A percentile compares a stretch with the other conserved stretches of the same genome.
These are phyloP conservation scores for Purpureocillium takamizusanense DNA, from an alignment of 2,329 filamentous ascomycete genomes.

Conservation along the genomic window DNA sequence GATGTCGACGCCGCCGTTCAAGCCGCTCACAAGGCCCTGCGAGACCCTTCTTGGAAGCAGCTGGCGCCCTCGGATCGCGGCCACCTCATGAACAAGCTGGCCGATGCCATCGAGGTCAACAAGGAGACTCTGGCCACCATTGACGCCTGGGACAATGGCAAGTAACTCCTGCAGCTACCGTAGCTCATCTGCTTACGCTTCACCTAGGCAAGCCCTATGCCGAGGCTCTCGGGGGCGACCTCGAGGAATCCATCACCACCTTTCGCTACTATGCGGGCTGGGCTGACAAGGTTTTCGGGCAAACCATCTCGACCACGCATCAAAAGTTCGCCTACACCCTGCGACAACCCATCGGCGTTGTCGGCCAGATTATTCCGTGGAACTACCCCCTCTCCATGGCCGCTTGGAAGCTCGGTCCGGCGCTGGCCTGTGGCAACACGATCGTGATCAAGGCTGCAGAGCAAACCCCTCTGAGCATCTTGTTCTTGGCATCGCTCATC, in stretches of 20 bases:
- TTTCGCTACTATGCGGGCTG: constrained; percentile 49
- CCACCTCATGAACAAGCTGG: constrained; percentile 56
- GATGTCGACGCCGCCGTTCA: constrained; percentile 11
- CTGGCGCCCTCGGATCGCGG: constrained; percentile 55
- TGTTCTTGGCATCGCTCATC: constrained; percentile 51
- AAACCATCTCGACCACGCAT: constrained; percentile 63
- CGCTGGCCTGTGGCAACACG: constrained; percentile 59
- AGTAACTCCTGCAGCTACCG: background rate
- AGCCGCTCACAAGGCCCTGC: constrained; percentile 54
- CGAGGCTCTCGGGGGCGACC: constrained; percentile 48
- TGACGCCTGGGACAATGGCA: constrained; percentile 68
- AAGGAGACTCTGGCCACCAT: constrained; percentile 30
- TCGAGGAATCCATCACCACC: constrained; percentile 28
- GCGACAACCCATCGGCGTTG: constrained; percentile 46
- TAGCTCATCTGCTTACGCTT: background rate
- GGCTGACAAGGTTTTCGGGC: constrained; percentile 76
- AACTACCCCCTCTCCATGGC: constrained; percentile 72
- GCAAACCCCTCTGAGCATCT: constrained; percentile 59
- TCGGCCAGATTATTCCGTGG: constrained; percentile 77
- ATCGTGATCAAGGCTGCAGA: constrained; percentile 63
- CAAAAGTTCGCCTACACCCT: constrained; percentile 71
- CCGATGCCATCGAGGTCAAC: constrained; percentile 48
- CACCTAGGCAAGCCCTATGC: constrained; percentile 46
- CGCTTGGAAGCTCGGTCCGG: constrained; percentile 68
- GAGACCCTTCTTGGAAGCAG: constrained; percentile 56